Evolutionary conservation across 2,329 filamentous ascomycete genomes (phyloP), one percentile per base, ranked within the genome.

Genomic region (Akanthomyces lecanii): DNA sequence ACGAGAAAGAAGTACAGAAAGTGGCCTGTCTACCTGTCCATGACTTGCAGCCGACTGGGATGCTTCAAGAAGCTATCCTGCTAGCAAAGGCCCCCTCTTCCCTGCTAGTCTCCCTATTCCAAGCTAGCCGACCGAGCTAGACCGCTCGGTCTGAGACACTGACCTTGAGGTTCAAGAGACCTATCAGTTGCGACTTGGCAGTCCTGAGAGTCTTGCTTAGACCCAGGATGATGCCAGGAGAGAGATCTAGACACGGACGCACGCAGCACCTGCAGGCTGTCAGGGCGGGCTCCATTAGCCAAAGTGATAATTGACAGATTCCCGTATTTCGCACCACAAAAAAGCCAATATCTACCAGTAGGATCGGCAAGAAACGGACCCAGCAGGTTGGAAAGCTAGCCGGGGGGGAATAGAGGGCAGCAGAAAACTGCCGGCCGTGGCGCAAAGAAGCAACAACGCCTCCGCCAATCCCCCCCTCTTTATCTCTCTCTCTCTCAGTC

Each of bases 351-450:
- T 58, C 47, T n/a, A 11, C 33, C 33, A 36, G 33, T 36, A 25
- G 44, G 55, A 58, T 58, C 44, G 38, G 30, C 44, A 50, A 18
- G 18, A 18, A 33, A 6, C 4, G 21, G 38, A 44, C 47, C 47
- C 47, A 30, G 38, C 23, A 18, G 21, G 38, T 11, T 25, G 56
- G 45, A 30, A 42, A 51, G 8, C 21, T 21, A 44, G 10, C 33
- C 8, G 7, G 7, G 10, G 33, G 56, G 56, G 44, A 21, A 6
- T 2, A 33, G 25, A 16, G 44, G 42, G 4, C 16, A 23, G 5
- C 28, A 30, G 16, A 58, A 58, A 53, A 53, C 58, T 61, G 58
- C 58, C 58, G 48, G 23, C 18, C 14, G 38, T 25, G 23, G 50
- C 44, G 56, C 30, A 18, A 44, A 56, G 38, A 45, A 44, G 53